Conservation (phyloP, 2,329 filamentous ascomycete species). For the Harringtonia aguacate region DNA sequence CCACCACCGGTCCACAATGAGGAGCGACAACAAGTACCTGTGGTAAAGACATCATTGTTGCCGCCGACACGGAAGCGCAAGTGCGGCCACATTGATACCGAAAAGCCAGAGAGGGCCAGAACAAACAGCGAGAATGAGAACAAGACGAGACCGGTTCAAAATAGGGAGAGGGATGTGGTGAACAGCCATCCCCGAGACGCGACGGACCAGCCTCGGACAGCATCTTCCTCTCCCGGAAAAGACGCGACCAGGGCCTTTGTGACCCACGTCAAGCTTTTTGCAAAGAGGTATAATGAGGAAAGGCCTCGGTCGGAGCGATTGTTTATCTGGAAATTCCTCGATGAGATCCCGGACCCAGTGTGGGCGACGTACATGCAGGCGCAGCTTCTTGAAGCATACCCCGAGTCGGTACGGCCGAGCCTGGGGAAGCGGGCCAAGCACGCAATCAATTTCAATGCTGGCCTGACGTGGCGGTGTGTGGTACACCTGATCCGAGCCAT, state of each 20-base stretch:
- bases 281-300: background rate
- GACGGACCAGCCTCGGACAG: background rate
- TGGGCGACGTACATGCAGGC: slow-evolving; percentile 10
- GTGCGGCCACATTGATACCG: no score
- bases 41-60: no score
- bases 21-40: no score
- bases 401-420: slow-evolving; percentile 6
- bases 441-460: slow-evolving; percentile 9
- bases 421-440: slow-evolving; percentile 9
- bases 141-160: no score
- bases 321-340: slow-evolving; percentile 12
- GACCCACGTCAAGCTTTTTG: slow-evolving; percentile 3
- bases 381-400: slow-evolving; percentile 6
- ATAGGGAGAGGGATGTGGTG: no score
- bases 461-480: slow-evolving; percentile 9
- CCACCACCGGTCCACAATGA: no score
- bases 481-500: slow-evolving; percentile 5
- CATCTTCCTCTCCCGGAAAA: background rate
- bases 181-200: background rate
- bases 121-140: no score
- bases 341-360: slow-evolving; percentile 8
- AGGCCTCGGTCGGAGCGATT: slow-evolving; percentile 11
- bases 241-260: slow-evolving; percentile 4
- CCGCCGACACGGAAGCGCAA: no score
- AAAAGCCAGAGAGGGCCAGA: no score